Base-by-base conservation (phyloP, 1,139 yeast species). In the Pichia kudriavzevii region DNA sequence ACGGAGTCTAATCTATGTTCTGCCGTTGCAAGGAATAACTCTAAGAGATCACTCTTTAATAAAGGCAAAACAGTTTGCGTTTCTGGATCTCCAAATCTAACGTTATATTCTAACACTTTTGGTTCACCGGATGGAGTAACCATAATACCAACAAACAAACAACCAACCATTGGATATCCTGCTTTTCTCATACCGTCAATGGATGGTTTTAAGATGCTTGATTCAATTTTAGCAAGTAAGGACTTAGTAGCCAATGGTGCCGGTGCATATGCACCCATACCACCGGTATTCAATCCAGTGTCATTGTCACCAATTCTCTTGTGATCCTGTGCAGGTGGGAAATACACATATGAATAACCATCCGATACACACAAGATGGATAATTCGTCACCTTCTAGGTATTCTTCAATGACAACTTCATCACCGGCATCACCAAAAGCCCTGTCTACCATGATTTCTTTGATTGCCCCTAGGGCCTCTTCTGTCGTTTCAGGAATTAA, bases 211-310 rank as follows among this genome's bases (percentile, higher is more conserved):
- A 93, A 72, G 51, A 93, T 72, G 21, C 72, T 68, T 35, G 67
- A 66, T 53, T 87, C 76, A 53, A 93, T 87, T 58, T 77, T 68
- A 41, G 69, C 63, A 50, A 87, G 63, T 23, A 91, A 60, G 24
- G 70, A 69, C 5, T 83, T 77, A 20, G 91, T 79, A 16, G 83
- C 91, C 42, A 88, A 72, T 36, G 98, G 98, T 7, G 97, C 94
- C 31, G 98, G 99, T 4, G 97, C 94, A 55, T 93, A 93, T 13
- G 98, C 94, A 45, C 99, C 99, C 99, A 93, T 93, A 45, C 99
- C 99, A 47, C 99, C 99, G 34, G 98, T 93, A 65, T 93, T 93
- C 46, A 88, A 70, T 24, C 99, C 99, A 33, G 76, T 66, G 58
- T 93, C 99, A 42, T 88, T 91, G 52, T 93, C 87, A 38, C 94